These are phyloP conservation scores for Sordaria brevicollis DNA, from an alignment of 495 filamentous ascomycete species.

Conservation along the genomic window DNA sequence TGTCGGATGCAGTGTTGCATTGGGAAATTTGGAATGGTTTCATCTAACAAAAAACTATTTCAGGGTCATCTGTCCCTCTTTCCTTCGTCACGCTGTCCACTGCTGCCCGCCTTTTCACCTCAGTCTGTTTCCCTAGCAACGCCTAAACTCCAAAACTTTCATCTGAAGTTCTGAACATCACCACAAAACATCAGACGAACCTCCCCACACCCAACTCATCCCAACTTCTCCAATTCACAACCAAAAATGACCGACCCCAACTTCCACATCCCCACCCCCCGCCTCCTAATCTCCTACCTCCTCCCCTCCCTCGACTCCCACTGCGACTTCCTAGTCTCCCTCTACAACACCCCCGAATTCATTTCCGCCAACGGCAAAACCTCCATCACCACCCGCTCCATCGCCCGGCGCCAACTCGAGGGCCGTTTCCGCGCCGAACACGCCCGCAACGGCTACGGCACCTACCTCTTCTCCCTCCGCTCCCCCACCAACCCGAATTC, in stretches of 20 bases:
- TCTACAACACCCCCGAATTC: conserved; percentile 29
- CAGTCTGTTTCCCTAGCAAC: neutral
- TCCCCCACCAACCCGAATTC: neutral
- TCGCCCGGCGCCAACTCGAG: conserved; percentile 14
- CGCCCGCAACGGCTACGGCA: conserved; percentile 19
- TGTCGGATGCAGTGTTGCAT: neutral
- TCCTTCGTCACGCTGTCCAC: neutral
- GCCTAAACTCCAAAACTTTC: neutral
- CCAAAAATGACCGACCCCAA: conserved; percentile 7
- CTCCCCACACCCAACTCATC: neutral
- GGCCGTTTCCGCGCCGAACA: conserved; percentile 16
- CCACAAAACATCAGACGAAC: neutral
- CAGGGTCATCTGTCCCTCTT: neutral
- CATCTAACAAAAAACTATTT: neutral
- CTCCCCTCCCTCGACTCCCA: conserved; percentile 17
- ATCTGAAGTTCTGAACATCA: neutral
- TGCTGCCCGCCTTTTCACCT: neutral
- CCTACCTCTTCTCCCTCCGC: conserved; percentile 20
- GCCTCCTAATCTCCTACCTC: conserved; percentile 26
- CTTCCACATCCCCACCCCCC: conserved; percentile 22
- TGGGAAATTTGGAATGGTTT: neutral
- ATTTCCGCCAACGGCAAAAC: conserved; percentile 14
- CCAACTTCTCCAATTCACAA: neutral
- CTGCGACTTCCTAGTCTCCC: conserved; percentile 23
- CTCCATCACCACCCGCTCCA: conserved; percentile 14